phyloP scores from a whole-genome alignment of 164 flowering plant species.

The Buxus sempervirens region DNA sequence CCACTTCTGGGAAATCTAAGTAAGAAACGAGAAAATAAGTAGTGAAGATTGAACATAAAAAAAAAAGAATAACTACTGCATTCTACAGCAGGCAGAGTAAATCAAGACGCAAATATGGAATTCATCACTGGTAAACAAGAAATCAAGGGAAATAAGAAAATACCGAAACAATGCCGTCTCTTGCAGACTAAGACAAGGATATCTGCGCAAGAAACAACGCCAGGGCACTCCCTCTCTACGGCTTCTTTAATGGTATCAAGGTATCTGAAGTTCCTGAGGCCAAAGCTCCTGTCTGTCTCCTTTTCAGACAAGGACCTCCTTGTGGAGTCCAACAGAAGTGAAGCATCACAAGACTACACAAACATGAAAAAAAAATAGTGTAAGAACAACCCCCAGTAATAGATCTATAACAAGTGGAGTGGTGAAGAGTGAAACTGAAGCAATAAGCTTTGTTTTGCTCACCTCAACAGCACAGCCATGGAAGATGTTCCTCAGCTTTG shows the following conservation, averaged over 20 bases:
- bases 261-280: slow-evolving; percentile 90
- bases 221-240: slow-evolving; percentile 97
- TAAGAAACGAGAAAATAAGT: too few species aligned
- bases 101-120: too few species aligned
- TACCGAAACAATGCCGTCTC: slow-evolving; percentile 94
- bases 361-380: neutral
- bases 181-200: slow-evolving; percentile 89
- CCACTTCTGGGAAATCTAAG: slow-evolving; percentile 62
- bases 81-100: too few species aligned
- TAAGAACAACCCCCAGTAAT: neutral
- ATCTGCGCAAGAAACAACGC: slow-evolving; percentile 92
- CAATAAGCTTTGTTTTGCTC: neutral
- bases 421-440: neutral
- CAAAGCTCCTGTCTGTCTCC: slow-evolving; percentile 98
- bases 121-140: neutral
- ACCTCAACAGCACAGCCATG: slow-evolving; percentile 99
- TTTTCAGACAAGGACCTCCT: slow-evolving; percentile 94
- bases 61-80: too few species aligned
- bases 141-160: neutral
- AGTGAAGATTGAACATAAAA: too few species aligned
- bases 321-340: slow-evolving; percentile 90
- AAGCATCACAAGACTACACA: slow-evolving; percentile 90
- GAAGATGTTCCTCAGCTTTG: slow-evolving; percentile 98
- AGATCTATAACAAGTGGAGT: too few species aligned
- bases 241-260: slow-evolving; percentile 89